Conservation (phyloP, 129 eudicot species). For the Artemisia tridentata region DNA sequence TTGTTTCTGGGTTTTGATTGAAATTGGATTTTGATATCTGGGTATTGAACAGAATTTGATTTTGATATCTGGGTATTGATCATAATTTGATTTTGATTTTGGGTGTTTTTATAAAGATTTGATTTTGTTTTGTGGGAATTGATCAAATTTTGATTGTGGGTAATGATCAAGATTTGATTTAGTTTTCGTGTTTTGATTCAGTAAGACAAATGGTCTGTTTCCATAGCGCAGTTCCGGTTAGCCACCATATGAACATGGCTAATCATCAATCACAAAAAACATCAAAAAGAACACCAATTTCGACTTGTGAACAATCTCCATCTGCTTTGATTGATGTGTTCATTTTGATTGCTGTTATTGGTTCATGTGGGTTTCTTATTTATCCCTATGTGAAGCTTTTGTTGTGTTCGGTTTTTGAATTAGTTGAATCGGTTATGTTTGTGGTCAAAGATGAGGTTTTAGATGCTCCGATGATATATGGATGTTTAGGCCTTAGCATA, state of each 20-base stretch:
- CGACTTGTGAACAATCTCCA: constrained; percentile 60
- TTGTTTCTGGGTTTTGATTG: constrained; percentile 26
- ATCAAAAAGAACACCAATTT: constrained; percentile 43
- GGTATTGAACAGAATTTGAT: constrained; percentile 1
- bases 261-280: constrained; percentile 51
- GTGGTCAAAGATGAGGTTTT: constrained; percentile 56
- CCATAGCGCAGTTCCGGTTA: constrained; percentile 54
- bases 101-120: constrained; percentile 17
- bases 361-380: constrained; percentile 56
- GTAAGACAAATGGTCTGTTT: constrained; percentile 65
- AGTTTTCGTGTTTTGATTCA: constrained; percentile 21
- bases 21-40: constrained; percentile 9
- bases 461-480: constrained; percentile 59
- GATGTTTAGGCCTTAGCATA: constrained; percentile 58
- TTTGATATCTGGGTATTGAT: constrained; percentile 21
- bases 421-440: constrained; percentile 24
- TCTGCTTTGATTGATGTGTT: constrained; percentile 62
- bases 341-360: constrained; percentile 57
- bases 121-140: constrained; percentile 20
- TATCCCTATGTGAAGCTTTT: constrained; percentile 47
- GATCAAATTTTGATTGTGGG: constrained; percentile 34
- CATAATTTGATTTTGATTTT: constrained; percentile 4
- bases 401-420: constrained; percentile 28
- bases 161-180: constrained; percentile 18
- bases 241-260: constrained; percentile 65